phyloP scores from a whole-genome alignment of 2,329 filamentous ascomycete species.

The Aspergillus sp. region DNA sequence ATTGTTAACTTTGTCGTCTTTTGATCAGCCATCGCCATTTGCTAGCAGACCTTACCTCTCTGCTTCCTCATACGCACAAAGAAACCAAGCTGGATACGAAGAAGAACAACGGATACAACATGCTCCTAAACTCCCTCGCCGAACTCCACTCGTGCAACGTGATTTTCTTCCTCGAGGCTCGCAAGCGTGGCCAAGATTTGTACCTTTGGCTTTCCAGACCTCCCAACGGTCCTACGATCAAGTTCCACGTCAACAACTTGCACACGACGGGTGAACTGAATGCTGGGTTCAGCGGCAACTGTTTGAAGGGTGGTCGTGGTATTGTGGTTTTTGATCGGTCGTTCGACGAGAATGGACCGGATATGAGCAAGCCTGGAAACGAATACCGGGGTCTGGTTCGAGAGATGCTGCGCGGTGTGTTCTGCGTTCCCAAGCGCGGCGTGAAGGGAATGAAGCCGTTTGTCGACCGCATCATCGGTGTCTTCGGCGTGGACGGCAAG shows the following conservation, averaged over 20 bases:
- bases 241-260: slow-evolving; percentile 58
- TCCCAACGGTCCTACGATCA: slow-evolving; percentile 75
- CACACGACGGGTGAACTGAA: slow-evolving; percentile 97
- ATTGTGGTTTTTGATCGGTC: slow-evolving; percentile 86
- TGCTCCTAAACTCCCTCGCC: slow-evolving; percentile 71
- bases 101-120: slow-evolving; percentile 66
- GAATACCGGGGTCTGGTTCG: slow-evolving; percentile 60
- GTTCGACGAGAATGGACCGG: slow-evolving; percentile 73
- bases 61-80: slow-evolving; percentile 90
- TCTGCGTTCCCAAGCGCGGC: slow-evolving; percentile 80
- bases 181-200: slow-evolving; percentile 83
- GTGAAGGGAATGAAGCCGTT: slow-evolving; percentile 93
- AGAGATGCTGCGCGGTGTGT: slow-evolving; percentile 84
- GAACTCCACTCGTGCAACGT: slow-evolving; percentile 93
- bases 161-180: slow-evolving; percentile 89
- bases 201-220: slow-evolving; percentile 93
- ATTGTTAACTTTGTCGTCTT: slow-evolving; percentile 6
- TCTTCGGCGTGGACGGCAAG: slow-evolving; percentile 87
- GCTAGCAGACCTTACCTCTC: slow-evolving; percentile 79
- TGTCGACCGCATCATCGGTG: slow-evolving; percentile 90
- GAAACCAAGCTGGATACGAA: slow-evolving; percentile 98
- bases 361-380: slow-evolving; percentile 62
- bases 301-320: slow-evolving; percentile 86
- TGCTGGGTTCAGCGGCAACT: slow-evolving; percentile 82
- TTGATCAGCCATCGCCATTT: slow-evolving; percentile 79